These are phyloP conservation scores for Urtica urens DNA, from an alignment of 306 rosid genomes.

Conservation along the genomic window DNA sequence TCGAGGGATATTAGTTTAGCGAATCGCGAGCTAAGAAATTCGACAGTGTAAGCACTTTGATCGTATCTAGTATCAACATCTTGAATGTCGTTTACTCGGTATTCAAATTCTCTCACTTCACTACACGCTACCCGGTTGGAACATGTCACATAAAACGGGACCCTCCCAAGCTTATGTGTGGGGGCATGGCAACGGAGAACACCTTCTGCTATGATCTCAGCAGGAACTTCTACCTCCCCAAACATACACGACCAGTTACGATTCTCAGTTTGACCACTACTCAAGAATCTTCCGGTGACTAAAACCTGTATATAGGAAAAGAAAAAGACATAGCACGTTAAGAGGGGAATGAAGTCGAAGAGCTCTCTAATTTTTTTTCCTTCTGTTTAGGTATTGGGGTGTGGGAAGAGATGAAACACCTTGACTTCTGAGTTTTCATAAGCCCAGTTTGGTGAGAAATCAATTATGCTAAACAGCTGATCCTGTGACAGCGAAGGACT, in stretches of 20 bases:
- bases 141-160: constrained; percentile 76
- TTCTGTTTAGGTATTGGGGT: neutral
- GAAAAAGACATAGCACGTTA: constrained; percentile 1
- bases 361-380: neutral
- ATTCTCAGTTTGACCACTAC: constrained; percentile 33
- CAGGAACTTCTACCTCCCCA: constrained; percentile 84
- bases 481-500: constrained; percentile 68
- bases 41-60: constrained; percentile 19
- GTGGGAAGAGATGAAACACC: constrained; percentile 32
- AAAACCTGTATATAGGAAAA: constrained; percentile 39
- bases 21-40: constrained; percentile 32
- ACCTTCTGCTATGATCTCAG: constrained; percentile 46
- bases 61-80: constrained; percentile 27
- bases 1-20: constrained; percentile 35
- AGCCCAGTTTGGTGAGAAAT: constrained; percentile 77
- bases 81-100: constrained; percentile 23
- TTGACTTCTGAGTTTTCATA: constrained; percentile 49
- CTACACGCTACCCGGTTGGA: constrained; percentile 91
- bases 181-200: constrained; percentile 78
- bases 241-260: constrained; percentile 84
- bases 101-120: constrained; percentile 81
- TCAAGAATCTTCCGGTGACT: constrained; percentile 63
- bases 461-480: constrained; percentile 75
- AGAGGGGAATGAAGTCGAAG: neutral
- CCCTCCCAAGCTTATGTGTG: constrained; percentile 52